phyloP scores from a whole-genome alignment of 176 grass and related monocot genomes.

The Bolboschoenus planiculmis region DNA sequence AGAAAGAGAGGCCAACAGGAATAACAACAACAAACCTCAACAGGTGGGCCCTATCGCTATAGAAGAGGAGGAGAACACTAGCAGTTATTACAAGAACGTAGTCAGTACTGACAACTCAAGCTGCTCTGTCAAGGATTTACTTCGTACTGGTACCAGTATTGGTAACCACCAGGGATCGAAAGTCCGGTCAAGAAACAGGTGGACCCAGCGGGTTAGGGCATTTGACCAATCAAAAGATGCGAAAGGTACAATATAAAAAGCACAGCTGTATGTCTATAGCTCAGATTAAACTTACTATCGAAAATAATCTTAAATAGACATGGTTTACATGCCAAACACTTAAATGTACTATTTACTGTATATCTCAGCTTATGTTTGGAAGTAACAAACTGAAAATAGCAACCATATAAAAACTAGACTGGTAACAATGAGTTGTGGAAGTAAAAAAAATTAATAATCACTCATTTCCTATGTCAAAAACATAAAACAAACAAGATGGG shows the following conservation, averaged over 20 bases:
- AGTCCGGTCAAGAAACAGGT: slow-evolving; percentile 54
- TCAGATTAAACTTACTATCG: not conserved
- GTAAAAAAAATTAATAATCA: not conserved
- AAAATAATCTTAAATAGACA: not conserved
- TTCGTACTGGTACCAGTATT: slow-evolving; percentile 19
- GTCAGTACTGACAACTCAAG: not conserved
- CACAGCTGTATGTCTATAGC: not conserved
- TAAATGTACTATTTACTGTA: not conserved
- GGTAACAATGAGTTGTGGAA: not conserved
- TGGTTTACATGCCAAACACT: not conserved
- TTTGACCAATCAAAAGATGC: slow-evolving; percentile 45
- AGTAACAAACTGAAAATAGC: not conserved
- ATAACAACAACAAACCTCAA: slow-evolving; percentile 36
- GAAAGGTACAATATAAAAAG: slow-evolving; percentile 28
- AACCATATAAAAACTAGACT: not conserved
- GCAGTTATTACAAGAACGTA: slow-evolving; percentile 17
- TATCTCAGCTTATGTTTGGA: not conserved
- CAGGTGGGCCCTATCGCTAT: not conserved
- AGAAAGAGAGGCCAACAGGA: slow-evolving; percentile 42
- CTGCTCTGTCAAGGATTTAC: slow-evolving; percentile 8
- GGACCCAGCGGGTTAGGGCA: slow-evolving; percentile 75
- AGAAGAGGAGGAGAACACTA: slow-evolving; percentile 32
- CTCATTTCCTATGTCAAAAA: not conserved
- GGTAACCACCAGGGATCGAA: slow-evolving; percentile 15
- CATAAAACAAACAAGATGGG: not conserved